Evolutionary conservation across 768 basidiomycete species (phyloP), one percentile per base, ranked within the genome.

Genomic region (Lentinula raphanica): DNA sequence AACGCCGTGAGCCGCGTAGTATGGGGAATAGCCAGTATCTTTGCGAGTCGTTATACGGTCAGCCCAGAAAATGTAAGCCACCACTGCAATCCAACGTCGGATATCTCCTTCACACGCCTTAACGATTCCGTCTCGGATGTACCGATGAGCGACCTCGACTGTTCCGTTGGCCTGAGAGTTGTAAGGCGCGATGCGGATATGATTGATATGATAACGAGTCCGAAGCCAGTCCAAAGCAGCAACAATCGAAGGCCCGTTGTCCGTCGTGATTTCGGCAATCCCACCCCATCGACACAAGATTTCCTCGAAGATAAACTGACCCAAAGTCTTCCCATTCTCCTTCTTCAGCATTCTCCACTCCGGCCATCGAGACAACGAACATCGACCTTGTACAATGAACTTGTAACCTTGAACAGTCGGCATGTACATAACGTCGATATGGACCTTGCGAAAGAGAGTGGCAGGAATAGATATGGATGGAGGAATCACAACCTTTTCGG

Each of bases 101-200:
- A 65, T 59, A 40, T 74, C 59, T 0, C 69, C 68, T 0, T 67
- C 65, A 21, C 65, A 65, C 6, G 68, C 66, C 46, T 75, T 75
- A 11, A 73, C 60, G 0, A 75, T 38, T 0, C 66, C 50, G 45
- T 69, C 66, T 0, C 70, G 60, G 0, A 75, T 64, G 51, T 66
- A 63, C 11, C 40, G 66, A 55, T 74, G 74, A 27, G 45, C 5
- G 21, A 62, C 54, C 42, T 79, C 72, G 3, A 77, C 65, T 1
- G 71, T 60, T 0, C 76, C 69, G 25, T 78, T 75, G 0, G 73
- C 71, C 7, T 64, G 63, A 0, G 75, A 78, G 60, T 79, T 79
- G 62, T 79, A 79, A 0, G 69, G 64, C 0, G 70, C 74, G 17
- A 79, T 79, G 0, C 62, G 42, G 8, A 79, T 78, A 48, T 77